These are phyloP conservation scores for Adenanthera pavonina DNA, from an alignment of 306 rosid genomes.

Conservation along the genomic window DNA sequence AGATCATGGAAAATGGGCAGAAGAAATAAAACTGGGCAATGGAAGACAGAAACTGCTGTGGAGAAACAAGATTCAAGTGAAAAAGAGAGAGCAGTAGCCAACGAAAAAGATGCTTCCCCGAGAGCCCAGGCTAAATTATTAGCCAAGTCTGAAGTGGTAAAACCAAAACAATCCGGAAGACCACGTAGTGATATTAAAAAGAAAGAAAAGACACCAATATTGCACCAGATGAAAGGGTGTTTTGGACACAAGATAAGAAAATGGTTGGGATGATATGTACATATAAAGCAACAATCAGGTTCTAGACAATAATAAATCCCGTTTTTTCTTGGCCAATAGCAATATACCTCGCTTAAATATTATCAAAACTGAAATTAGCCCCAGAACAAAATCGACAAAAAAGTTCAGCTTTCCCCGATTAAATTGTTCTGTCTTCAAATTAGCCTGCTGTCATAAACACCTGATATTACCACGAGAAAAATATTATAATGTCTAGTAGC, in stretches of 20 bases:
- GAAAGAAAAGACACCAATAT: constrained; percentile 38
- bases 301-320: not conserved
- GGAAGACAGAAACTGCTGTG: constrained; percentile 16
- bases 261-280: constrained; percentile 30
- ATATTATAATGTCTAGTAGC: not conserved
- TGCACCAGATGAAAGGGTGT: constrained; percentile 38
- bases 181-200: constrained; percentile 25
- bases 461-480: not conserved
- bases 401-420: not conserved
- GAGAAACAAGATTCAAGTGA: constrained; percentile 23
- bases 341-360: not conserved
- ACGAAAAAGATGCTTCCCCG: constrained; percentile 27
- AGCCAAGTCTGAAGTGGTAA: constrained; percentile 28
- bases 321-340: not conserved
- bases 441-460: not conserved
- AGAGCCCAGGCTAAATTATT: constrained; percentile 29
- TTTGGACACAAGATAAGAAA: constrained; percentile 37
- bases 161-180: constrained; percentile 42
- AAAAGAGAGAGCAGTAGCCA: constrained; percentile 20
- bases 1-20: constrained; percentile 31
- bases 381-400: not conserved
- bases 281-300: not conserved
- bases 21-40: constrained; percentile 33
- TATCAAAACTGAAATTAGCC: not conserved
- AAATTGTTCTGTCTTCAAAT: not conserved